Conservation (phyloP, 2,329 filamentous ascomycete species). For the Microcyclosporella mali region DNA sequence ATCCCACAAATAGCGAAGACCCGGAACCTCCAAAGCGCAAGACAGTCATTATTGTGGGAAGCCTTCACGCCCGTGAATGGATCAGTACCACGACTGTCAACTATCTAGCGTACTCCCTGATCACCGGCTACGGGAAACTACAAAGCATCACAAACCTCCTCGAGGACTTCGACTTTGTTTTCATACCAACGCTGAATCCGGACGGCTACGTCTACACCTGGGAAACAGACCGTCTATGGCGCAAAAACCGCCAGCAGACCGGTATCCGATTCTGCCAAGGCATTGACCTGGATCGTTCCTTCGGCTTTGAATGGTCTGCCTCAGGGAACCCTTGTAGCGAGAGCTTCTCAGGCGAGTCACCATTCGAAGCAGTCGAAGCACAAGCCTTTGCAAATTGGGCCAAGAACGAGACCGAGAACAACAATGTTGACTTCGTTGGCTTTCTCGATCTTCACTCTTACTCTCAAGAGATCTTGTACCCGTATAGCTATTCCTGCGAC, state of each 20-base stretch:
- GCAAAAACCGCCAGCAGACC: slow-evolving; percentile 85
- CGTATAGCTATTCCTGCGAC: slow-evolving; percentile 79
- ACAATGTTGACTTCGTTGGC: slow-evolving; percentile 71
- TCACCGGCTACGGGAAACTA: slow-evolving; percentile 73
- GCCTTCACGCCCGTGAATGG: slow-evolving; percentile 93
- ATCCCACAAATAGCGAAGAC: slow-evolving; percentile 45
- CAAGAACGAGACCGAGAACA: slow-evolving; percentile 63
- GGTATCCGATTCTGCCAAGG: slow-evolving; percentile 76
- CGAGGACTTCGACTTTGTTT: slow-evolving; percentile 77
- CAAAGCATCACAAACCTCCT: slow-evolving; percentile 67
- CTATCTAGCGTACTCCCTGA: slow-evolving; percentile 82
- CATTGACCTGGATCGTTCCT: slow-evolving; percentile 82
- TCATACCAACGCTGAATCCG: slow-evolving; percentile 83
- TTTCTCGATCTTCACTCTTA: slow-evolving; percentile 91
- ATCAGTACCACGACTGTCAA: slow-evolving; percentile 87
- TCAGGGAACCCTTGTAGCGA: slow-evolving; percentile 82
- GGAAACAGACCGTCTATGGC: slow-evolving; percentile 86
- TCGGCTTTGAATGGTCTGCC: slow-evolving; percentile 76
- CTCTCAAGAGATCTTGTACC: slow-evolving; percentile 89
- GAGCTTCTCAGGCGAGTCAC: slow-evolving; percentile 73
- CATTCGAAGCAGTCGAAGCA: slow-evolving; percentile 80
- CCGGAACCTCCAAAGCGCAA: slow-evolving; percentile 52
- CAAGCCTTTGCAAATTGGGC: slow-evolving; percentile 74
- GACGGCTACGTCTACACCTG: slow-evolving; percentile 94
- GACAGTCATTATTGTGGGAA: slow-evolving; percentile 75